Percentiles rank a stretch among this genome's conserved stretches.
Evolutionary conservation across 2,329 filamentous ascomycete species (phyloP).

Genomic region (Aspergillus vadensis): DNA sequence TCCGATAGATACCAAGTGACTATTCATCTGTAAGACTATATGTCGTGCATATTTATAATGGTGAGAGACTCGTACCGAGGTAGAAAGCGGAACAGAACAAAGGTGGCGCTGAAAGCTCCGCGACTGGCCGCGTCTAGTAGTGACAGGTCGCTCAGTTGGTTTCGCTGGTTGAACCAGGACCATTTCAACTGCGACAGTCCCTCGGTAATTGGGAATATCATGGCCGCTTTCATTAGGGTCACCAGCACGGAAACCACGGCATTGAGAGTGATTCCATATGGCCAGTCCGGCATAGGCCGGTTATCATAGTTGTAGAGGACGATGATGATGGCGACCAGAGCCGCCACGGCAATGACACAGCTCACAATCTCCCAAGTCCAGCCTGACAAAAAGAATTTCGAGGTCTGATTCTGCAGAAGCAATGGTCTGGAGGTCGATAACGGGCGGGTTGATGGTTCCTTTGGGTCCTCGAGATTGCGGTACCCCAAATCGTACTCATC

Average conservation of each 20-base stretch:
- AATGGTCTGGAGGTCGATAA: slow-evolving; percentile 19
- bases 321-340: slow-evolving; percentile 38
- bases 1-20: slow-evolving; percentile 31
- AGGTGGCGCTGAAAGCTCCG: slow-evolving; percentile 32
- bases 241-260: slow-evolving; percentile 33
- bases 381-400: slow-evolving; percentile 18
- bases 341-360: slow-evolving; percentile 31
- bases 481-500: slow-evolving; percentile 21
- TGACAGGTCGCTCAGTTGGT: slow-evolving; percentile 34
- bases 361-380: slow-evolving; percentile 27
- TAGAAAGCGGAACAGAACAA: slow-evolving; percentile 28
- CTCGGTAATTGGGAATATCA: slow-evolving; percentile 34
- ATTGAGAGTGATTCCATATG: slow-evolving; percentile 37
- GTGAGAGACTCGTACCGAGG: slow-evolving; percentile 24
- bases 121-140: slow-evolving; percentile 38
- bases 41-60: too few relatives aligned
- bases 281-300: slow-evolving; percentile 33
- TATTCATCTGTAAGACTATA: background rate
- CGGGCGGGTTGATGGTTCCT: slow-evolving; percentile 12
- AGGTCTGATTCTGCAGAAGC: slow-evolving; percentile 18
- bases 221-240: slow-evolving; percentile 33
- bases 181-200: slow-evolving; percentile 39
- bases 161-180: slow-evolving; percentile 34
- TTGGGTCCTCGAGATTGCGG: slow-evolving; percentile 16
- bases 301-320: slow-evolving; percentile 34